phyloP scores from a whole-genome alignment of 2,329 filamentous ascomycete genomes.

The Lasiodiplodia sp. region DNA sequence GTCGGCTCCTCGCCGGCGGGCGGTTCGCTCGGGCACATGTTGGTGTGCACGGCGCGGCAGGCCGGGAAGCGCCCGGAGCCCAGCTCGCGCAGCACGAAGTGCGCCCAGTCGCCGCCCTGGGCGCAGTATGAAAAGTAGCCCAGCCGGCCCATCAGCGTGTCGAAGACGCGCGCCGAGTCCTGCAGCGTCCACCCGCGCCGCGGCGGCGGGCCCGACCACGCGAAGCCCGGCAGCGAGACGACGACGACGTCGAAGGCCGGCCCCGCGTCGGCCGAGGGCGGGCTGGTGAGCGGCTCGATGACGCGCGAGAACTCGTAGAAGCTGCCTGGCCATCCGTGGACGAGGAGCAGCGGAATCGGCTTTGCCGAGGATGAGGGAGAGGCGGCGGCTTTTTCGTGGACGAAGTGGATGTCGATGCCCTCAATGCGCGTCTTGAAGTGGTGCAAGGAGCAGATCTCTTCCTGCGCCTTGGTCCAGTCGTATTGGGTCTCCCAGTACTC shows the following conservation, averaged over 20 bases:
- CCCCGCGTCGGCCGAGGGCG: slow-evolving; percentile 31
- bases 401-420: slow-evolving; percentile 47
- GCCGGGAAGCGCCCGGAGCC: slow-evolving; percentile 44
- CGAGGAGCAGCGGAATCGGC: slow-evolving; percentile 51
- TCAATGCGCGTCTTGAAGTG: slow-evolving; percentile 49
- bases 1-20: slow-evolving; percentile 41
- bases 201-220: slow-evolving; percentile 52
- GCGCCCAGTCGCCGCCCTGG: slow-evolving; percentile 53
- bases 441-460: slow-evolving; percentile 42
- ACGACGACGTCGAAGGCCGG: slow-evolving; percentile 64
- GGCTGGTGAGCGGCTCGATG: slow-evolving; percentile 46
- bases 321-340: slow-evolving; percentile 56
- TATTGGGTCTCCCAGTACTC: slow-evolving; percentile 45
- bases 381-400: slow-evolving; percentile 44
- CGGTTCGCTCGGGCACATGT: slow-evolving; percentile 50
- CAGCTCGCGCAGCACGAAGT: slow-evolving; percentile 51
- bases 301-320: slow-evolving; percentile 55
- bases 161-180: slow-evolving; percentile 48
- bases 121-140: slow-evolving; percentile 50
- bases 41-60: slow-evolving; percentile 52
- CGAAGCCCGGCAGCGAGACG: slow-evolving; percentile 64
- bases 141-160: slow-evolving; percentile 50
- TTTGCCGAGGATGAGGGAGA: slow-evolving; percentile 34
- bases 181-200: slow-evolving; percentile 44
- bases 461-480: slow-evolving; percentile 44